phyloP scores from a whole-genome alignment of 768 basidiomycete species.

The Gymnopilus junonius region DNA sequence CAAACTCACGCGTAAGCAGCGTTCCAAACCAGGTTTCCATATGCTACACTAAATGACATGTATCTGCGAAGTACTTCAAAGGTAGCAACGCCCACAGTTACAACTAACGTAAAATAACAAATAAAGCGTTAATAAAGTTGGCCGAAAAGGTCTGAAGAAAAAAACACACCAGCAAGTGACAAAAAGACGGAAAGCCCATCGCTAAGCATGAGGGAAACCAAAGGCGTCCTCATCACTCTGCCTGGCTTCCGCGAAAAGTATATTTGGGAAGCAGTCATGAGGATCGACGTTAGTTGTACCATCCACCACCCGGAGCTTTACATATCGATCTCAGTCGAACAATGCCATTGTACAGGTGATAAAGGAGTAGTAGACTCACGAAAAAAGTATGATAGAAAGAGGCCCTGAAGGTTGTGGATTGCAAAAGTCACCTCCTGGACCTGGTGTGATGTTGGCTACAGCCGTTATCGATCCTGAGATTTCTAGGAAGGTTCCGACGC shows the following conservation, averaged over 20 bases:
- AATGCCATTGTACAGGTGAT: too few relatives aligned
- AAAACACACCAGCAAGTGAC: not conserved
- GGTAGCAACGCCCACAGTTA: not conserved
- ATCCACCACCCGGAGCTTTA: slow-evolving; percentile 1
- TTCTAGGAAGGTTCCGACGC: not conserved
- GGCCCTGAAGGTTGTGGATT: not conserved
- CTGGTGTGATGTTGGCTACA: not conserved
- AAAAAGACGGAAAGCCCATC: slow-evolving; percentile 6
- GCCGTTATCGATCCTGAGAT: not conserved
- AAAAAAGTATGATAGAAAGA: not conserved
- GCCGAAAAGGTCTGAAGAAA: not conserved
- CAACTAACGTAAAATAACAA: not conserved
- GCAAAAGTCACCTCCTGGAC: not conserved
- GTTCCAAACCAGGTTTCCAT: not conserved
- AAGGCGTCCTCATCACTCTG: slow-evolving; percentile 7
- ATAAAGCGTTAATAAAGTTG: not conserved
- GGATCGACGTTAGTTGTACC: slow-evolving; percentile 3
- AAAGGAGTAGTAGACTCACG: not conserved
- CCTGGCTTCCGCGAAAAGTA: not conserved
- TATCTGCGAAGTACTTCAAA: not conserved
- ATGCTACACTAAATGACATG: not conserved
- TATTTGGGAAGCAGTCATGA: not conserved
- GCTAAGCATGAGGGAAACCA: slow-evolving; percentile 15
- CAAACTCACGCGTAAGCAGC: slow-evolving; percentile 7
- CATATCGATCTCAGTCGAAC: not conserved